A percentile compares a stretch with the other conserved stretches of the same genome.
phyloP scores from a whole-genome alignment of 2,329 filamentous ascomycete genomes.

The Botryotinia narcissicola region DNA sequence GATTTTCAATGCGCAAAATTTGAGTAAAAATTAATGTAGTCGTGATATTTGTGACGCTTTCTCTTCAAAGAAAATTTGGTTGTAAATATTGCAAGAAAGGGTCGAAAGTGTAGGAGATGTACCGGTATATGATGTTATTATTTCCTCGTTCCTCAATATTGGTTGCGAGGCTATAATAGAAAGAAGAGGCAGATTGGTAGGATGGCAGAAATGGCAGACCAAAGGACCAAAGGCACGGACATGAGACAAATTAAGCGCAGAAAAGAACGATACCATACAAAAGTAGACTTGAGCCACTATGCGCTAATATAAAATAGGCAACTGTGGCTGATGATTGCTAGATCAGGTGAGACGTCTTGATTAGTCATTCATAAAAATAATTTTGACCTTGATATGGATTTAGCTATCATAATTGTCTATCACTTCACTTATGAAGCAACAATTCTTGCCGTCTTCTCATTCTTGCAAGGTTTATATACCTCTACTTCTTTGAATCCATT shows the following conservation, averaged over 20 bases:
- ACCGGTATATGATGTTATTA: not conserved
- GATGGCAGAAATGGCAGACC: not conserved
- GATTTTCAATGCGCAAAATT: not conserved
- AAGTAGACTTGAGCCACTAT: not conserved
- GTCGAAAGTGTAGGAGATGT: not conserved
- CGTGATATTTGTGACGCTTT: not conserved
- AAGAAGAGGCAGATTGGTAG: constrained; percentile 5
- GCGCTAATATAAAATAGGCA: not conserved
- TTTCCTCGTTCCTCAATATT: constrained; percentile 8
- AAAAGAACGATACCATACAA: not conserved
- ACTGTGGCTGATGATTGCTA: not conserved
- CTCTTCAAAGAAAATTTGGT: not conserved
- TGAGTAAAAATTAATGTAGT: not conserved
- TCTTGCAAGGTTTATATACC: not conserved
- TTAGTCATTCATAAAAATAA: constrained; percentile 11
- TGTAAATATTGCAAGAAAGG: not conserved
- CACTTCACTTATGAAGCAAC: not conserved
- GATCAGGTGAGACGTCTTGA: not conserved
- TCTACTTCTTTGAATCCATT: too few relatives aligned
- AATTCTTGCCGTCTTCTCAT: not conserved
- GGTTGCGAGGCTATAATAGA: not conserved
- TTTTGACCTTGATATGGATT: not conserved
- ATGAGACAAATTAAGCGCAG: constrained; percentile 6
- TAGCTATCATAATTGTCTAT: too few relatives aligned
- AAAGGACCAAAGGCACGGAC: constrained; percentile 7